Evolutionary conservation across 805 yeast species (phyloP), one percentile per base, ranked within the genome.

Genomic region (Wickerhamiella bombiphila): DNA sequence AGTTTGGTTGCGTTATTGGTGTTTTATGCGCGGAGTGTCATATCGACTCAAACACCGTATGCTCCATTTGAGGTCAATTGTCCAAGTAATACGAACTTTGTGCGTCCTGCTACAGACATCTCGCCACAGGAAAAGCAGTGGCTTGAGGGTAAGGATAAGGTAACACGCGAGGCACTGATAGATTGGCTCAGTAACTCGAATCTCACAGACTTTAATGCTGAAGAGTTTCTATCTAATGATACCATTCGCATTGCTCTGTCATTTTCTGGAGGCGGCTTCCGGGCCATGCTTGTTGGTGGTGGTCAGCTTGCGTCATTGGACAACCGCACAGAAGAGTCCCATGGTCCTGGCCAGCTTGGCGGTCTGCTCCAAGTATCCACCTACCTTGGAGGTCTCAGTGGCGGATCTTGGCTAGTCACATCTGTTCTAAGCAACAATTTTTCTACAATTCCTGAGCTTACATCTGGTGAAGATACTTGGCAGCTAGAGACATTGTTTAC

Each of bases 201-300:
- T 36, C 50, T 73, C 53, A 51, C 60, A 9, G 72, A 64, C 42
- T 67, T 72, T 42, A 66, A 69, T 42, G 65, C 65, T 2, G 20
- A 25, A 3, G 24, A 16, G 3, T 9, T 16, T 6, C n/a, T n/a
- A n/a, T n/a, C n/a, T n/a, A n/a, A n/a, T n/a, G 31, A 42, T 17
- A 43, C 69, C 5, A 61, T 69, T 40, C 63, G 66, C 35, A 61
- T 78, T 31, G 85, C 73, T 3, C 46, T 70, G 21, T 73, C 79
- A 8, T 70, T 73, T 47, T 68, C 81, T 13, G 94, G 94, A 32
- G 94, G 95, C 53, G 94, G 94, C 3, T 83, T 80, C 56, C 68
- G 95, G 43, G 93, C 94, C 24, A 80, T 83, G 82, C 59, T 83
- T 32, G 60, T 67, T 40, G 94, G 93, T 2, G 94, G 93, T 11